A percentile compares a stretch with the other conserved stretches of the same genome.
Conservation (phyloP, 805 yeast species). For the Myxozyma mucilagina region DNA sequence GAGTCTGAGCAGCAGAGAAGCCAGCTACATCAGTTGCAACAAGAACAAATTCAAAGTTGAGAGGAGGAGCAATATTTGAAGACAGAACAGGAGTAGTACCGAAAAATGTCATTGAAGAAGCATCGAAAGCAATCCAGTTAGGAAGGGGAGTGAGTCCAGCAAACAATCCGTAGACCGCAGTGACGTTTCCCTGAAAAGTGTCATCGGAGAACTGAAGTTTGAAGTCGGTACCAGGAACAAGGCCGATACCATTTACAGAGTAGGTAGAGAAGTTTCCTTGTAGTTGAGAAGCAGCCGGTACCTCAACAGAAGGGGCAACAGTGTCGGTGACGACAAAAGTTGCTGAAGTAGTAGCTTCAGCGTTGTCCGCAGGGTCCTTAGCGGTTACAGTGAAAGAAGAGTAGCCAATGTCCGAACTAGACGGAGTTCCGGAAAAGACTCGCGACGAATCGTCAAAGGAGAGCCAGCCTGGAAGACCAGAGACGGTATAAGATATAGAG, state of each 20-base stretch:
- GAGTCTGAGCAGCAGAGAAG: constrained; percentile 65
- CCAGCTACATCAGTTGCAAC: constrained; percentile 80
- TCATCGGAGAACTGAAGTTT: constrained; percentile 60
- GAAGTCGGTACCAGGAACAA: constrained; percentile 69
- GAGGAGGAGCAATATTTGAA: constrained; percentile 85
- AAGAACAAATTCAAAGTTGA: constrained; percentile 64
- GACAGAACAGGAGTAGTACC: constrained; percentile 89
- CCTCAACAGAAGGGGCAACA: constrained; percentile 50
- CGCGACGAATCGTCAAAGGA: constrained; percentile 62
- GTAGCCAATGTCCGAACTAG: constrained; percentile 40
- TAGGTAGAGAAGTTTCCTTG: constrained; percentile 68
- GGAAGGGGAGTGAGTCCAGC: constrained; percentile 85
- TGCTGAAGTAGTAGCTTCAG: constrained; percentile 47
- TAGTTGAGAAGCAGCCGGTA: constrained; percentile 50
- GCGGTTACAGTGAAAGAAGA: constrained; percentile 58
- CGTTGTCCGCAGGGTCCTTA: constrained; percentile 51
- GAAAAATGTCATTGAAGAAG: constrained; percentile 60
- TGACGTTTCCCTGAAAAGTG: constrained; percentile 60
- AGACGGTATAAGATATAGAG: constrained; percentile 55
- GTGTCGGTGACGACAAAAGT: constrained; percentile 59
- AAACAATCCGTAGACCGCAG: constrained; percentile 79
- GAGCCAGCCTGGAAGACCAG: constrained; percentile 75
- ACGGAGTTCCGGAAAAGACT: constrained; percentile 67
- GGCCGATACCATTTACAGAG: constrained; percentile 69
- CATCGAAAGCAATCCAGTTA: constrained; percentile 78